Conservation (phyloP, 805 yeast species). For the Komagataella mondaviorum region DNA sequence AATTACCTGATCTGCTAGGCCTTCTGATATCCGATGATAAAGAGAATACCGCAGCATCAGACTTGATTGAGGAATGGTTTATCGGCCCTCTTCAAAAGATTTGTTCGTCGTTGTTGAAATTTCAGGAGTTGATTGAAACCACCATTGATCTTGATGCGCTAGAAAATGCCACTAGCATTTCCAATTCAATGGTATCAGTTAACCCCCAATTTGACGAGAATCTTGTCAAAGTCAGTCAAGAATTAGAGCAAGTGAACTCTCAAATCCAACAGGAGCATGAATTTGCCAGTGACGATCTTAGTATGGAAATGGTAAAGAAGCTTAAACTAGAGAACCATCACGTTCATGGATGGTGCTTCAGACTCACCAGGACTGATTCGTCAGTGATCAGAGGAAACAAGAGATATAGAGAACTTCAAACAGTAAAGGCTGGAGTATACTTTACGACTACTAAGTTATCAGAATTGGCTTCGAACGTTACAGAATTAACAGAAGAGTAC, state of each 20-base stretch:
- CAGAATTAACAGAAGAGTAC: constrained; percentile 50
- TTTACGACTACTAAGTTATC: constrained; percentile 66
- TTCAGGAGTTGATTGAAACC: constrained; percentile 81
- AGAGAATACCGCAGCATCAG: constrained; percentile 9
- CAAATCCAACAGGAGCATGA: constrained; percentile 49
- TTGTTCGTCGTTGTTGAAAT: constrained; percentile 41
- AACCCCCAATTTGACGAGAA: constrained; percentile 84
- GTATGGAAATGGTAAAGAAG: constrained; percentile 77
- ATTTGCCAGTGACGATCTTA: constrained; percentile 58
- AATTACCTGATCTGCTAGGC: constrained; percentile 55
- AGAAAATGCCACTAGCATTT: constrained; percentile 52
- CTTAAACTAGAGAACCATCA: constrained; percentile 81
- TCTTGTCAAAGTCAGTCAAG: constrained; percentile 42
- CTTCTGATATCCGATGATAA: constrained; percentile 20
- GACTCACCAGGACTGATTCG: constrained; percentile 86
- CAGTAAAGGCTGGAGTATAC: constrained; percentile 90
- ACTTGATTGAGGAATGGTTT: constrained; percentile 40
- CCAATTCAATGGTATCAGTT: constrained; percentile 43
- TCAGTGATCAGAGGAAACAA: constrained; percentile 52
- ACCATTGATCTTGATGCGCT: constrained; percentile 81
- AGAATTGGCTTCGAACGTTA: constrained; percentile 43
- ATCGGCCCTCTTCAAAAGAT: constrained; percentile 36
- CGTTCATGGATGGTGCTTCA: constrained; percentile 87
- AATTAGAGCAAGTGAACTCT: constrained; percentile 38
- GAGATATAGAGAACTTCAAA: constrained; percentile 66